Evolutionary conservation across 495 filamentous ascomycete species (phyloP).

Genomic region (Neurospora intermedia): DNA sequence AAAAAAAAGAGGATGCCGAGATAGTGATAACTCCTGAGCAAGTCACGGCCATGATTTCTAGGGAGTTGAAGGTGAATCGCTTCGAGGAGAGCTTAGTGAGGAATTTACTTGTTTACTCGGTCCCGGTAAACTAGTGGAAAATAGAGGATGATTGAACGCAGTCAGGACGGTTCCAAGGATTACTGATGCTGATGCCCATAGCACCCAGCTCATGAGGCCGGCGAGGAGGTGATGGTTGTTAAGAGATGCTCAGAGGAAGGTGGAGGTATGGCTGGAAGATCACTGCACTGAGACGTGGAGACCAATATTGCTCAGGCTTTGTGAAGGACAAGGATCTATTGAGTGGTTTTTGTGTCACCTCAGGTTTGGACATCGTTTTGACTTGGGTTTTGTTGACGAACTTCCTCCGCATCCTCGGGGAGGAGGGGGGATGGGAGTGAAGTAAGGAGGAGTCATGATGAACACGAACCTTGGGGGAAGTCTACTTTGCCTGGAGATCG

Average conservation of each 20-base stretch:
- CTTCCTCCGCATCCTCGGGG: neutral
- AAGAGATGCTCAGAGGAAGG: slow-evolving; percentile 82
- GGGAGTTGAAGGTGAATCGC: slow-evolving; percentile 92
- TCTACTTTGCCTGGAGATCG: neutral
- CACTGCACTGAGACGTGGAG: slow-evolving; percentile 54
- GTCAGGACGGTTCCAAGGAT: slow-evolving; percentile 80
- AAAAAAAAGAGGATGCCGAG: slow-evolving; percentile 24
- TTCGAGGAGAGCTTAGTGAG: slow-evolving; percentile 72
- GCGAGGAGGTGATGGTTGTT: slow-evolving; percentile 28
- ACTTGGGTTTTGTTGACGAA: neutral
- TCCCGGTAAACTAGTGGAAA: slow-evolving; percentile 71
- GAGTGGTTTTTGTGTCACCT: neutral
- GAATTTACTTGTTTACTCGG: slow-evolving; percentile 9
- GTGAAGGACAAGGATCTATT: slow-evolving; percentile 96
- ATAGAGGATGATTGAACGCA: slow-evolving; percentile 95
- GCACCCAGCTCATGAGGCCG: neutral
- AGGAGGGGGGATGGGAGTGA: neutral
- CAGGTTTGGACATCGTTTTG: neutral
- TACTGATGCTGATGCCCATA: neutral
- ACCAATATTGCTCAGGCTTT: slow-evolving; percentile 78
- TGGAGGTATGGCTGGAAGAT: slow-evolving; percentile 84
- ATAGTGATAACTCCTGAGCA: slow-evolving; percentile 63
- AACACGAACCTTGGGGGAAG: neutral
- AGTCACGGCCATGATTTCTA: slow-evolving; percentile 71
- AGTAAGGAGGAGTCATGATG: neutral